Conservation (phyloP, 345 rosid species). For the Rhodomyrtus tomentosa region DNA sequence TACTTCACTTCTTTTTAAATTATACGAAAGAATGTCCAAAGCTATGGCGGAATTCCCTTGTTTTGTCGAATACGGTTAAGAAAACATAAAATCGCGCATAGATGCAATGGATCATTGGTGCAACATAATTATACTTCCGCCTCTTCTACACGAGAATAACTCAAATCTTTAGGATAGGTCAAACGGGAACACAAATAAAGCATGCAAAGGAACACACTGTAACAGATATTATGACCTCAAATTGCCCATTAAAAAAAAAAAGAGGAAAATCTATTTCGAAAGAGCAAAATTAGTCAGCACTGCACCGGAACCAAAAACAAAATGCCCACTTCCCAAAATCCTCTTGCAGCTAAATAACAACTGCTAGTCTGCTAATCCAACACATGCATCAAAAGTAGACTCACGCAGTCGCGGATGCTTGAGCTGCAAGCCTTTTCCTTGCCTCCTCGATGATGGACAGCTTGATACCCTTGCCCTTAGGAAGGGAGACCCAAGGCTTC, state of each 20-base stretch:
- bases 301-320: neutral
- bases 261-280: neutral
- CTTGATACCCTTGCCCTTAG: neutral
- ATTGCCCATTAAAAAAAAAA: neutral
- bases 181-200: neutral
- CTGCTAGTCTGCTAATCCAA: neutral
- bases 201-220: neutral
- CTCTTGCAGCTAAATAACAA: neutral
- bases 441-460: neutral
- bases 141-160: neutral
- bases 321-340: neutral
- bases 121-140: neutral
- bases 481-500: neutral
- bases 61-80: neutral
- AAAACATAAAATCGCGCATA: neutral
- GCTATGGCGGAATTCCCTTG: neutral
- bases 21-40: neutral
- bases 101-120: neutral
- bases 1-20: neutral
- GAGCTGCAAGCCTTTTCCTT: neutral
- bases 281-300: neutral
- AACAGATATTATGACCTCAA: neutral
- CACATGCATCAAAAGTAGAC: neutral
- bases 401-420: neutral
- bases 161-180: neutral